Evolutionary conservation across 1,284 basidiomycete genomes (phyloP), one percentile per base, ranked within the genome.

Genomic region (Blastosporella zonata): DNA sequence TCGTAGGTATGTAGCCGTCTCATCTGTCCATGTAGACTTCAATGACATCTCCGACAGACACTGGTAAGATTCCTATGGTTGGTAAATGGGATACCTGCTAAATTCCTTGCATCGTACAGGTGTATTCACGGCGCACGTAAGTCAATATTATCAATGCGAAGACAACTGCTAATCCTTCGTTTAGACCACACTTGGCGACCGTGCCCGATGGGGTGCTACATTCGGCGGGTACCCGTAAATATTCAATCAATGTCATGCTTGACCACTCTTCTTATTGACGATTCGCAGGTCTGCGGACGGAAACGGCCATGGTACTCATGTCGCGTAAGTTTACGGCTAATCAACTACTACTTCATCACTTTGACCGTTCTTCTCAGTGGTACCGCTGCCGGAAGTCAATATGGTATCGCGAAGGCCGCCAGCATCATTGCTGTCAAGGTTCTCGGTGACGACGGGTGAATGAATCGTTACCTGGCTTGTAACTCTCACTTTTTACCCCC

Each of bases 141-240:
- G 35, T 18, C n/a, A 1, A 15, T 1, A 18, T 13, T 37, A 21
- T 47, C 2, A 2, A 1, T 38, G 1, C 4, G 6, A 20, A 27
- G 6, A 13, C 18, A 7, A 2, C 20, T 18, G 31, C 31, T 20
- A 3, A 28, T 27, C 1, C 3, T 13, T 1, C 12, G 17, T 8
- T 25, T 25, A 72, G 70, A 50, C 55, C 55, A 79, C 87, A 62
- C 86, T 91, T 59, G 78, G 82, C 59, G 84, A 84, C 25, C 81
- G 87, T 52, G 87, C 87, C 50, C 57, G 54, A 50, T 84, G 83
- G 83, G 84, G 82, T 46, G 78, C 75, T 59, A 84, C 79, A n/a
- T 70, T 70, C 46, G 65, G 61, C 25, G 57, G 53, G 12, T 59
- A 60, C 22, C 47, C 53, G 52, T 58, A 39, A 20, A 15, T 9